Evolutionary conservation across 305 asterid species (phyloP).

Genomic region (Fraxinus nigra): DNA sequence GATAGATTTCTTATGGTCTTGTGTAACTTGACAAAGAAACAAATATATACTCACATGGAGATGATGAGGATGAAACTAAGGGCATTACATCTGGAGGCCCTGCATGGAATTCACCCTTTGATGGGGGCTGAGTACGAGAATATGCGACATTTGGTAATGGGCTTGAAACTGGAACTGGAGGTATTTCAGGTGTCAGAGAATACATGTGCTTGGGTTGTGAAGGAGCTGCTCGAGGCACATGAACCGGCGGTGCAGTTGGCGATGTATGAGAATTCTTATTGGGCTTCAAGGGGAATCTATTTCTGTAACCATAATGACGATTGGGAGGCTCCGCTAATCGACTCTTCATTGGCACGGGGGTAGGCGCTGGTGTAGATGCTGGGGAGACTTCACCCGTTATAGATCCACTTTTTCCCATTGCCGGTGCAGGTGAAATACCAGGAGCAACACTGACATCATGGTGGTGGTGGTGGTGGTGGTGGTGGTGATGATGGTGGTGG

Average conservation of each 20-base stretch:
- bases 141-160: slow-evolving; percentile 50
- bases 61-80: slow-evolving; percentile 44
- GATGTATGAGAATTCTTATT: slow-evolving; percentile 32
- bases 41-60: slow-evolving; percentile 55
- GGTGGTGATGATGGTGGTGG: not conserved
- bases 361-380: slow-evolving; percentile 36
- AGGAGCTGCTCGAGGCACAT: slow-evolving; percentile 54
- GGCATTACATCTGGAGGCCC: slow-evolving; percentile 46
- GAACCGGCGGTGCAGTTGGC: slow-evolving; percentile 51
- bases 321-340: slow-evolving; percentile 50
- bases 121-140: slow-evolving; percentile 56
- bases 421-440: slow-evolving; percentile 60
- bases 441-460: slow-evolving; percentile 45
- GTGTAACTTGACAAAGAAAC: not conserved
- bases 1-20: not conserved
- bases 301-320: slow-evolving; percentile 40
- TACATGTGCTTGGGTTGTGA: slow-evolving; percentile 30
- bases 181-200: slow-evolving; percentile 31
- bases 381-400: slow-evolving; percentile 36
- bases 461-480: slow-evolving; percentile 21
- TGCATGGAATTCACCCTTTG: slow-evolving; percentile 37
- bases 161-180: slow-evolving; percentile 45
- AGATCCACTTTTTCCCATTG: slow-evolving; percentile 30
- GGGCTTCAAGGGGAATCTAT: slow-evolving; percentile 46
- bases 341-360: slow-evolving; percentile 37